Evolutionary conservation across 225 moss, liverwort and hornwort genomes (phyloP), one percentile per base, ranked within the genome.

Genomic region (Straminergon stramineum): DNA sequence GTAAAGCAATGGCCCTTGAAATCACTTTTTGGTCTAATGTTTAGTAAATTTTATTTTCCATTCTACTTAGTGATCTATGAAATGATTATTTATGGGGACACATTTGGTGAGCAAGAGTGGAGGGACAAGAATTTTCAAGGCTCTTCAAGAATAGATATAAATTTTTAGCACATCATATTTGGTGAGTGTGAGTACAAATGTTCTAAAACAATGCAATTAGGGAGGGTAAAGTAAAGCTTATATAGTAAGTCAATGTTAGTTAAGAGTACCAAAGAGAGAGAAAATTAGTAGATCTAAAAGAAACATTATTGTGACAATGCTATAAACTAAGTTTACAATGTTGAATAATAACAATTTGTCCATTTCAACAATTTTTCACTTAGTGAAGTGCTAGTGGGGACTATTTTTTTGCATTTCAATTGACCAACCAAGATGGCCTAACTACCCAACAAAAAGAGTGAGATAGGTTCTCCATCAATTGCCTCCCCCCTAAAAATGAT

Each of bases 101-200:
- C 1, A 55, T 35, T 52, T 55, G 7, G 6, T 78, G 6, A 35
- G 4, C 1, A 5, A 15, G 2, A 9, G 1, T 55, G 3, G 9
- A 0, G 2, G 1, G 6, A 14, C 5, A 55, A 77, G 0, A 13
- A 52, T 5, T 4, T 53, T 34, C 35, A 23, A 2, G 9, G 17
- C 6, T 55, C 6, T 34, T 52, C 5, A 55, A 23, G 35, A 14
- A 23, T 78, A 78, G 6, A 35, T 37, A 6, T 23, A 35, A 78
- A 23, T 6, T 32, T 11, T 77, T 35, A 15, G 5, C 0, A 0
- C 7, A 1, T 9, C 5, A 23, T 55, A 22, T 53, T 55, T 77
- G 6, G 6, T 0, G 2, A 35, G 8, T 35, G 9, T 0, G 2
- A 53, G 9, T 51, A 7, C 0, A 0, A 2, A 32, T 51, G 9